These are phyloP conservation scores for Thermomucor indicae-seudaticae DNA, from an alignment of 371 early-diverging fungal species.

Conservation along the genomic window DNA sequence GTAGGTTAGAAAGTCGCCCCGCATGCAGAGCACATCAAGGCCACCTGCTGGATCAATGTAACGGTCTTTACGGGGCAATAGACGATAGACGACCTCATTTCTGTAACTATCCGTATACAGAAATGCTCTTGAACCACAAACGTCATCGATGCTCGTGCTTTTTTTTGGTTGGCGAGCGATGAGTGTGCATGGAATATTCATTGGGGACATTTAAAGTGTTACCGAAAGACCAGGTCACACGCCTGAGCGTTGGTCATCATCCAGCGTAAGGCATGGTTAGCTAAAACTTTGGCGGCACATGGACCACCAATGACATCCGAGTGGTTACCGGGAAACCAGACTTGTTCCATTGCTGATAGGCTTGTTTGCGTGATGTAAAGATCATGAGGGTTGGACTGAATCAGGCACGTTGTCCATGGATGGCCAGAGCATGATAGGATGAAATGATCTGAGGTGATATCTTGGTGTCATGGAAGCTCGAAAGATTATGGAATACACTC, in stretches of 20 bases:
- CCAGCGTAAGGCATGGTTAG: slow-evolving; percentile 30
- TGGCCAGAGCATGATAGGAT: slow-evolving; percentile 35
- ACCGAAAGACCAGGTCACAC: slow-evolving; percentile 23
- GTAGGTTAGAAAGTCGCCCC: slow-evolving; percentile 12
- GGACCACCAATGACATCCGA: slow-evolving; percentile 25
- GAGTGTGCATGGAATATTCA: not conserved
- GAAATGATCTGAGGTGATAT: slow-evolving; percentile 23
- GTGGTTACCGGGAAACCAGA: slow-evolving; percentile 43
- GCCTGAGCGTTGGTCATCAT: slow-evolving; percentile 28
- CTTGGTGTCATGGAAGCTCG: slow-evolving; percentile 31
- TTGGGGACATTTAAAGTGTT: not conserved
- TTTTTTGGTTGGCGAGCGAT: not conserved
- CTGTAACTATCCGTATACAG: slow-evolving; percentile 25
- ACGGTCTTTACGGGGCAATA: slow-evolving; percentile 26
- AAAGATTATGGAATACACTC: slow-evolving; percentile 20
- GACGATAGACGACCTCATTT: slow-evolving; percentile 14
- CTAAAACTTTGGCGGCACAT: slow-evolving; percentile 8
- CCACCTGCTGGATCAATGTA: slow-evolving; percentile 12
- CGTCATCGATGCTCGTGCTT: not conserved
- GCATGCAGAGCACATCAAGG: slow-evolving; percentile 9
- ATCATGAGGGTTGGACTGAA: slow-evolving; percentile 29
- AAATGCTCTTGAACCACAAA: slow-evolving; percentile 10
- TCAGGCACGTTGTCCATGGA: slow-evolving; percentile 41
- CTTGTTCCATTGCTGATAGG: slow-evolving; percentile 24
- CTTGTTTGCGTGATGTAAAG: slow-evolving; percentile 4